Evolutionary conservation across 805 yeast genomes (phyloP).

Genomic region (Torulaspora quercuum): DNA sequence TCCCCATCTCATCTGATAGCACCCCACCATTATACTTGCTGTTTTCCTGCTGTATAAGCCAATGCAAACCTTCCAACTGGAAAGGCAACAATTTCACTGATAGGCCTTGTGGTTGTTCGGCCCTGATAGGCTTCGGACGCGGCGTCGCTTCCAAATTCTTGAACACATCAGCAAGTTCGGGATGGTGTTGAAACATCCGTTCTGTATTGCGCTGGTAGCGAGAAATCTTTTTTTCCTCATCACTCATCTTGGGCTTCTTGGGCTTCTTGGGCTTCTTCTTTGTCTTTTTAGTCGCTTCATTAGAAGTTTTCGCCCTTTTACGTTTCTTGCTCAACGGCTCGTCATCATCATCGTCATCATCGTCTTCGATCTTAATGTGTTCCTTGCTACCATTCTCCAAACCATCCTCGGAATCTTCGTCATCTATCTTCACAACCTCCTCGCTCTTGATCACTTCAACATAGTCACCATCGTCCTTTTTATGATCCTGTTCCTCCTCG

Average conservation of each 20-base stretch:
- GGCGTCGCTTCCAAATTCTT: constrained; percentile 52
- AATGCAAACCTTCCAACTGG: constrained; percentile 87
- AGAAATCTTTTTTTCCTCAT: constrained; percentile 43
- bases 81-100: constrained; percentile 74
- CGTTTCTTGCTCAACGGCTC: constrained; percentile 23
- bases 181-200: constrained; percentile 70
- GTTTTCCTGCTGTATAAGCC: constrained; percentile 72
- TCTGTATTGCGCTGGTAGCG: constrained; percentile 67
- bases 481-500: constrained; percentile 17
- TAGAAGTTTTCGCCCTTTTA: constrained; percentile 15
- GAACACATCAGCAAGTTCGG: constrained; percentile 70
- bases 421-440: constrained; percentile 4
- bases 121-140: constrained; percentile 48
- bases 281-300: constrained; percentile 1
- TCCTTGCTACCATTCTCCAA: constrained; percentile 9
- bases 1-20: constrained; percentile 98
- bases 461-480: background rate
- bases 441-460: constrained; percentile 1
- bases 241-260: constrained; percentile 22
- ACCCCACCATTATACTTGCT: constrained; percentile 83
- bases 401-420: constrained; percentile 4
- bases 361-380: constrained; percentile 16
- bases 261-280: constrained; percentile 24
- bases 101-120: constrained; percentile 78
- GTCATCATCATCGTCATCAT: constrained; percentile 31